phyloP scores from a whole-genome alignment of 2,329 filamentous ascomycete genomes.

The Bipolaris bicolor region DNA sequence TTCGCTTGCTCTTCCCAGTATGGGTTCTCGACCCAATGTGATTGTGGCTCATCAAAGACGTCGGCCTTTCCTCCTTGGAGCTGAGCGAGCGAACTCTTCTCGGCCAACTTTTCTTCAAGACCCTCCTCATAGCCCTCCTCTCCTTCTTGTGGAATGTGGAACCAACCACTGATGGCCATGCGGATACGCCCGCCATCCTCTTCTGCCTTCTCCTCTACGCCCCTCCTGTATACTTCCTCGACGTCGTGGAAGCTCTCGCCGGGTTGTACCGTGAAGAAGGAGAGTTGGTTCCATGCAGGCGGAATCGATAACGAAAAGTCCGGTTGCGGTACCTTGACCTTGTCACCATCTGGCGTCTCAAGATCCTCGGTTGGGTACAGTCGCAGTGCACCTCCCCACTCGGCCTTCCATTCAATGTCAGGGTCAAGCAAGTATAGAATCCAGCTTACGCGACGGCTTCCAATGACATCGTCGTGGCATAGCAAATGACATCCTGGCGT shows the following conservation, averaged over 20 bases:
- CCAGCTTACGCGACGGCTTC: conserved; percentile 93
- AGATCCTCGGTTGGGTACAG: conserved; percentile 75
- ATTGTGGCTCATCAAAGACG: conserved; percentile 81
- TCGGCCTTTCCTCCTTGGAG: conserved; percentile 85
- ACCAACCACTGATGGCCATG: conserved; percentile 99
- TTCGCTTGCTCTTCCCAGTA: conserved; percentile 45
- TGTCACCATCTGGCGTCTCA: conserved; percentile 71
- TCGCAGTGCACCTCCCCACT: conserved; percentile 91
- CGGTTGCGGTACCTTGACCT: conserved; percentile 79
- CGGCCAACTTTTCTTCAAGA: conserved; percentile 83
- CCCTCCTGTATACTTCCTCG: conserved; percentile 86
- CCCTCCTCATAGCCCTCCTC: conserved; percentile 91
- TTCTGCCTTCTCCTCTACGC: conserved; percentile 65
- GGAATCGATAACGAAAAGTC: conserved; percentile 84
- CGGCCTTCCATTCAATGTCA: conserved; percentile 84
- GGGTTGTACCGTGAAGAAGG: conserved; percentile 97
- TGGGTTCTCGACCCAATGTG: conserved; percentile 58
- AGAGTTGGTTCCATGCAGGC: conserved; percentile 95
- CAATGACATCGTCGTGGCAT: conserved; percentile 98
- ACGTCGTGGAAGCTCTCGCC: conserved; percentile 99
- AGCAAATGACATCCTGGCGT: conserved; percentile 94
- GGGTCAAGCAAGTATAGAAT: conserved; percentile 96
- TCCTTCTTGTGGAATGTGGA: conserved; percentile 93
- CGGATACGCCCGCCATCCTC: conserved; percentile 77
- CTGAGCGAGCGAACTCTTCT: conserved; percentile 90